These are phyloP conservation scores for Xylaria sp. DNA, from an alignment of 2,329 filamentous ascomycete genomes.

Conservation along the genomic window DNA sequence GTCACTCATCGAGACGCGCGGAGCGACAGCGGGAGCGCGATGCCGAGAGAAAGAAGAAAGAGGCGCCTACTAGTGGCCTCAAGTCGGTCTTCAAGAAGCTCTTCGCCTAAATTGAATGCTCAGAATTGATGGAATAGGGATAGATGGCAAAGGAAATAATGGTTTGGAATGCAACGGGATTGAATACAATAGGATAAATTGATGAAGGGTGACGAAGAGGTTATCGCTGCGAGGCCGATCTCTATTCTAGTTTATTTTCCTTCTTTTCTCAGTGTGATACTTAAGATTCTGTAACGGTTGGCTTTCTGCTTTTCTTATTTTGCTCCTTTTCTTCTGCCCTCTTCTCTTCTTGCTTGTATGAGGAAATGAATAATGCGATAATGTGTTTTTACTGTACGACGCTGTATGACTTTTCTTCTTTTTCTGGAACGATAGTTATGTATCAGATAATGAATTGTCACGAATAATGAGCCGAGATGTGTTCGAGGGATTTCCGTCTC, in stretches of 20 bases:
- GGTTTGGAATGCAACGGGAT: background rate
- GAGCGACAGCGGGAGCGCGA: constrained; percentile 30
- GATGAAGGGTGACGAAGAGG: background rate
- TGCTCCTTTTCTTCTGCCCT: background rate
- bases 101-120: constrained; percentile 47
- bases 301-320: background rate
- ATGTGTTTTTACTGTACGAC: constrained; percentile 5
- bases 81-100: constrained; percentile 53
- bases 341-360: constrained; percentile 29
- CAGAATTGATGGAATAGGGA: background rate
- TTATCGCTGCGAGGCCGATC: background rate
- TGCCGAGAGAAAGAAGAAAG: constrained; percentile 40
- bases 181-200: constrained; percentile 21
- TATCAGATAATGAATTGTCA: constrained; percentile 27
- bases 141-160: background rate
- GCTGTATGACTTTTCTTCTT: constrained; percentile 15
- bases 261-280: constrained; percentile 5
- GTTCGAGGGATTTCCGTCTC: background rate
- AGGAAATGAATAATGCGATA: constrained; percentile 17
- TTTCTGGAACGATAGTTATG: constrained; percentile 9
- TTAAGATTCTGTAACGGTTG: constrained; percentile 7
- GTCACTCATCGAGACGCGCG: constrained; percentile 42
- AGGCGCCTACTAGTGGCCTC: constrained; percentile 48
- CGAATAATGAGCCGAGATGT: constrained; percentile 10
- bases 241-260: background rate